phyloP scores from a whole-genome alignment of 306 rosid species.

The Boehmeria nivea region DNA sequence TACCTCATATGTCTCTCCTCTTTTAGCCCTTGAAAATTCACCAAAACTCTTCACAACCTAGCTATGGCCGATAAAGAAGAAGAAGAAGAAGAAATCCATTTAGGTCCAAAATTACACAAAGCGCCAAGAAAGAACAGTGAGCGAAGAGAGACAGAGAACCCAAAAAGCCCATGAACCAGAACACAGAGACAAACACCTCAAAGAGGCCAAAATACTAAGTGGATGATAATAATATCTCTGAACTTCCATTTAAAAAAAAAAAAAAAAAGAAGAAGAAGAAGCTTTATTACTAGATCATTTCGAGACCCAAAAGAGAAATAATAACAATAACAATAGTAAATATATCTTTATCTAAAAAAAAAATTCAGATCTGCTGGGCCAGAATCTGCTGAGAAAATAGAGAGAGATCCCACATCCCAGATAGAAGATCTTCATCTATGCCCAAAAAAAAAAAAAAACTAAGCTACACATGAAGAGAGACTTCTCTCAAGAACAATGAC shows the following conservation, averaged over 20 bases:
- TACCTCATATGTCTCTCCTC: constrained; percentile 21
- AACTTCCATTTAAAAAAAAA: constrained; percentile 22
- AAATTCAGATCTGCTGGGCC: constrained; percentile 39
- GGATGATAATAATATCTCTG: constrained; percentile 7
- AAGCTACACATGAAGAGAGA: no score
- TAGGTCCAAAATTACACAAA: constrained; percentile 7
- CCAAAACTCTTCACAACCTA: not conserved
- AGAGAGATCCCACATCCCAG: constrained; percentile 31
- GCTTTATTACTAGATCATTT: not conserved
- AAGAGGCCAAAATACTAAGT: constrained; percentile 14
- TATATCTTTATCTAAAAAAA: not conserved
- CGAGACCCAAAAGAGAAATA: not conserved
- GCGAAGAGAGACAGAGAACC: not conserved
- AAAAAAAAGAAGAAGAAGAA: constrained; percentile 9
- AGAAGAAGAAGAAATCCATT: constrained; percentile 9
- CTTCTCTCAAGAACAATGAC: constrained; percentile 27
- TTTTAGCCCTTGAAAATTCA: constrained; percentile 14
- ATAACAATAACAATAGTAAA: no score
- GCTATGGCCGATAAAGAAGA: not conserved
- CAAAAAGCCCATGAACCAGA: constrained; percentile 16
- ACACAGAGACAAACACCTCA: no score
- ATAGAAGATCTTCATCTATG: constrained; percentile 22
- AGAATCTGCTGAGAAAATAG: constrained; percentile 32
- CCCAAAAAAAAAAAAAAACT: no score
- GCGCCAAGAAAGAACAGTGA: constrained; percentile 1